Base-by-base conservation (phyloP, 352 stramenopile species). In the Thalassiosira tumida region DNA sequence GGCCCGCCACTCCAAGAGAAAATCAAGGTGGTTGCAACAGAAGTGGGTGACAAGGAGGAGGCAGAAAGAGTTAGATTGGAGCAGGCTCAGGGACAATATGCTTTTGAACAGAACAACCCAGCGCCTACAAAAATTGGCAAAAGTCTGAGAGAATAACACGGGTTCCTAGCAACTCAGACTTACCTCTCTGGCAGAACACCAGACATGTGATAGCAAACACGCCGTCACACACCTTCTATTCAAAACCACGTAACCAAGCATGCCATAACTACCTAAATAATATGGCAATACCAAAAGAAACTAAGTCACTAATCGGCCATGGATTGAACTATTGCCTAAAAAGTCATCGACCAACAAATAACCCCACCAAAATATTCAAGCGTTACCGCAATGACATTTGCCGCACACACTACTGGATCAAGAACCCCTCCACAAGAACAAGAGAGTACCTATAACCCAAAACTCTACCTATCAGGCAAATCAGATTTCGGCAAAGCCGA, bases 251-350 rank as follows among this genome's bases (percentile, higher is more conserved):
- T 21, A n/a, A n/a, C n/a, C n/a, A n/a, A n/a, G n/a, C n/a, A n/a
- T n/a, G n/a, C n/a, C n/a, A n/a, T n/a, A n/a, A n/a, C n/a, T n/a
- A n/a, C n/a, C n/a, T n/a, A n/a, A n/a, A n/a, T n/a, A n/a, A n/a
- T n/a, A n/a, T n/a, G n/a, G n/a, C n/a, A n/a, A n/a, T 54, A 21
- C 47, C 47, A 10, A 54, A 21, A 21, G 47, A 21, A 10, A 54
- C 47, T 21, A 54, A 54, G 47, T 54, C 47, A 54, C 47, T 54
- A 54, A 40, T 83, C 2, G 76, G 76, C 5, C 31, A 59, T 29
- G 76, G 76, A 26, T 21, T 83, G 1, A 83, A 83, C 24, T 83
- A 73, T 41, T 83, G 76, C 40, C 35, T 83, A 2, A 10, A 40
- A 2, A 33, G 10, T 33, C 31, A 1, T 2, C n/a, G 3, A 83